Conservation (phyloP, 257 asterid genomes). For the Eustoma russellianum region DNA sequence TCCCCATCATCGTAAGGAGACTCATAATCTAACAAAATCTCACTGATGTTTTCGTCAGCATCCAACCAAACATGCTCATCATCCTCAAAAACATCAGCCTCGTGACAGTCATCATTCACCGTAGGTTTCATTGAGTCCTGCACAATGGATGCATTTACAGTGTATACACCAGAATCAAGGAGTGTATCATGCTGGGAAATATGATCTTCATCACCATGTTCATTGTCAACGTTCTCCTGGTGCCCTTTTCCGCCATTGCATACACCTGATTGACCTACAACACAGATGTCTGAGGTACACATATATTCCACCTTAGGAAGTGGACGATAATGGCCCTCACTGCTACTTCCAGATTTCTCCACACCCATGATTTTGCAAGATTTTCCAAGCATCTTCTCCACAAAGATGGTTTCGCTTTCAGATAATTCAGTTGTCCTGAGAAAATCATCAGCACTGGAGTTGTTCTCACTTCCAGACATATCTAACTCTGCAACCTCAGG, state of each 20-base stretch:
- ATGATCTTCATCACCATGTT: constrained; percentile 5
- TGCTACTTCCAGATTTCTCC: constrained; percentile 19
- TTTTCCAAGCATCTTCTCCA: constrained; percentile 7
- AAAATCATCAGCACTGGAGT: constrained; percentile 11
- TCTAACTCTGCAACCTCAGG: constrained; percentile 10
- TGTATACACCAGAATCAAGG: constrained; percentile 14
- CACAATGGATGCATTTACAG: constrained; percentile 3
- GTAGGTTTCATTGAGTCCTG: constrained; percentile 31
- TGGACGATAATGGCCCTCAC: constrained; percentile 11
- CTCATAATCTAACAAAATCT: constrained; percentile 48
- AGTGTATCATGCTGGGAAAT: constrained; percentile 18
- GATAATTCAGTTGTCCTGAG: constrained; percentile 21
- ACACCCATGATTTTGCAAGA: constrained; percentile 13
- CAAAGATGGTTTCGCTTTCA: constrained; percentile 21
- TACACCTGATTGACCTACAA: constrained; percentile 10
- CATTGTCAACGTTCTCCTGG: background rate
- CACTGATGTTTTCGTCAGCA: constrained; percentile 23
- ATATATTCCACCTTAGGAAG: constrained; percentile 18
- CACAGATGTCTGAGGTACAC: constrained; percentile 24
- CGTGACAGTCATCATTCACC: constrained; percentile 20
- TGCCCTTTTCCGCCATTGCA: background rate
- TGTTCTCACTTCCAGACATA: constrained; percentile 14
- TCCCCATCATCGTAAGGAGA: constrained; percentile 95
- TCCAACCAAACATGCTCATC: constrained; percentile 18
- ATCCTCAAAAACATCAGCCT: constrained; percentile 30